These are phyloP conservation scores for Fusarium heterosporum DNA, from an alignment of 2,329 filamentous ascomycete genomes.

Conservation along the genomic window DNA sequence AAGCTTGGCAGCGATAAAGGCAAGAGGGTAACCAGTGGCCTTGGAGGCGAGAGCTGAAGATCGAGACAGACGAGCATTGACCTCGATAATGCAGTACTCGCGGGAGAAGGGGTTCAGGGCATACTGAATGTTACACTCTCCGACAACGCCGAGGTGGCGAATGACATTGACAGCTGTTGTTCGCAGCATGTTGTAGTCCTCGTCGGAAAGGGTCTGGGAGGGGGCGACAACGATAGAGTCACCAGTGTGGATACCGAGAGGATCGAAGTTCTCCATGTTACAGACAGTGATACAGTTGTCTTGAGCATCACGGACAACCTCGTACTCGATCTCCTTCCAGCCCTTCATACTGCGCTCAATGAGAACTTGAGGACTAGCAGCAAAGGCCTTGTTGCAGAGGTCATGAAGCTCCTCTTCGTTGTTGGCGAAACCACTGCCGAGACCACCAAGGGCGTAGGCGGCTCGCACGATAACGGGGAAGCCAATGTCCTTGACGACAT, in stretches of 20 bases:
- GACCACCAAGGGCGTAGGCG: conserved; percentile 93
- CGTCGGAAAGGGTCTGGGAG: conserved; percentile 94
- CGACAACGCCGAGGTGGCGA: conserved; percentile 94
- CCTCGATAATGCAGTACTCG: conserved; percentile 99
- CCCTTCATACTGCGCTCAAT: conserved; percentile 99
- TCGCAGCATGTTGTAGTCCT: conserved; percentile 99
- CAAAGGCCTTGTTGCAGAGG: conserved; percentile 94
- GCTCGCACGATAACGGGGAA: conserved; percentile 98
- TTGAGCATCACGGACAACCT: conserved; percentile 93
- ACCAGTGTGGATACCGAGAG: conserved; percentile 96
- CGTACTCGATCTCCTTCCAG: conserved; percentile 99
- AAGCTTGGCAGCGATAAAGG: conserved; percentile 96
- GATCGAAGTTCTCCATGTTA: conserved; percentile 99
- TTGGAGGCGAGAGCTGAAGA: conserved; percentile 97
- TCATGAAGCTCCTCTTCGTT: conserved; percentile 84
- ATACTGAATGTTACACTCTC: conserved; percentile 99
- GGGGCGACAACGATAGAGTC: conserved; percentile 98
- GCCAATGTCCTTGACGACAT: conserved; percentile 89
- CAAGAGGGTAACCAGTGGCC: conserved; percentile 94
- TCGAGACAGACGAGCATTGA: conserved; percentile 94
- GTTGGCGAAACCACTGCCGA: conserved; percentile 95
- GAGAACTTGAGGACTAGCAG: conserved; percentile 93
- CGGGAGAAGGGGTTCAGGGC: conserved; percentile 93
- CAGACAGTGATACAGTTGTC: conserved; percentile 99
- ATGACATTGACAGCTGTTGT: conserved; percentile 98